phyloP scores from a whole-genome alignment of 495 filamentous ascomycete genomes.

The Copromyces sp. region DNA sequence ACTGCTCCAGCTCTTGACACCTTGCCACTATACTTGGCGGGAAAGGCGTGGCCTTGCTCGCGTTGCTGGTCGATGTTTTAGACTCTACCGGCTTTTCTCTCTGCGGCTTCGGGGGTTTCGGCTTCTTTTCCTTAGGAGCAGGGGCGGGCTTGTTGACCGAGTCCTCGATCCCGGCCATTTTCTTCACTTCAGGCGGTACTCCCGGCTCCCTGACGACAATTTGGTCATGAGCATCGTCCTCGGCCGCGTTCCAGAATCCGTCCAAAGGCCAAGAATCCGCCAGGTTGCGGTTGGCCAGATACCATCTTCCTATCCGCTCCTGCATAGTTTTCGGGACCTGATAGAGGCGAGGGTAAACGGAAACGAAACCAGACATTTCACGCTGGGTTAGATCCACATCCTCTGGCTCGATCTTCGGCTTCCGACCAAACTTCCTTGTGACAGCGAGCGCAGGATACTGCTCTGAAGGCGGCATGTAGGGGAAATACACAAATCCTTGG shows the following conservation, averaged over 20 bases:
- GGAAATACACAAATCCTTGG: background rate
- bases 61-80: background rate
- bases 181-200: background rate
- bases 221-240: background rate
- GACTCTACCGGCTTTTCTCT: background rate
- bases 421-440: background rate
- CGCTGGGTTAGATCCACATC: background rate
- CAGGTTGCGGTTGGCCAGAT: background rate
- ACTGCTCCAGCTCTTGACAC: background rate
- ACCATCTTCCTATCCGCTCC: slow-evolving; percentile 4
- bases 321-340: slow-evolving; percentile 1
- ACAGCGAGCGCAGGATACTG: background rate
- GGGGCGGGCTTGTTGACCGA: background rate
- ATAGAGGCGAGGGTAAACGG: slow-evolving; percentile 6
- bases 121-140: background rate
- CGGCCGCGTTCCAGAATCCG: background rate
- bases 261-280: background rate
- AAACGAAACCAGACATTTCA: slow-evolving; percentile 1
- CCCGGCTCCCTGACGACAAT: background rate
- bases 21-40: background rate
- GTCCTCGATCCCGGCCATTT: background rate
- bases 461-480: background rate
- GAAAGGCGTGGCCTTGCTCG: background rate
- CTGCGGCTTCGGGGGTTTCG: background rate
- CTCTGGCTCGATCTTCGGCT: background rate